Conservation (phyloP, 2,329 filamentous ascomycete species). For the Aspergillaceae sp. region DNA sequence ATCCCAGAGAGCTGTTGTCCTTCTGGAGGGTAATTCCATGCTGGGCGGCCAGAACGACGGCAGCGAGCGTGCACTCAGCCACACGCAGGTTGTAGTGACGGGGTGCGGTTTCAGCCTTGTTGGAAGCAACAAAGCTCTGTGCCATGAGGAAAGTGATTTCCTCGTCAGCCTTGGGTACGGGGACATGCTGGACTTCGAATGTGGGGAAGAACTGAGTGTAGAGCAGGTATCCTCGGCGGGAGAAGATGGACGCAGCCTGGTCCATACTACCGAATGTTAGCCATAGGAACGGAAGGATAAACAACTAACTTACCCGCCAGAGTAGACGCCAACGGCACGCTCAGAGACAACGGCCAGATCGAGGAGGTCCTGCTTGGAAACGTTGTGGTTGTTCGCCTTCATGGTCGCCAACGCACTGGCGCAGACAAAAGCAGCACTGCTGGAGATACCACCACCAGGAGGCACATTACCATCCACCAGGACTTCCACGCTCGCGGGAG, state of each 20-base stretch:
- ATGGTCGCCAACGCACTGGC: conserved; percentile 82
- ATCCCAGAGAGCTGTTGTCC: conserved; percentile 74
- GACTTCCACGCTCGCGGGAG: conserved; percentile 71
- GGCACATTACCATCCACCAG: conserved; percentile 88
- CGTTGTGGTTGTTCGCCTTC: conserved; percentile 69
- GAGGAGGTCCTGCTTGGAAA: conserved; percentile 86
- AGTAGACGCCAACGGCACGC: conserved; percentile 89
- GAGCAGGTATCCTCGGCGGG: conserved; percentile 72
- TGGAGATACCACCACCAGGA: conserved; percentile 82
- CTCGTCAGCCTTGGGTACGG: conserved; percentile 70
- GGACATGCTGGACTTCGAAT: conserved; percentile 66
- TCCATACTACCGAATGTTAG: conserved; percentile 62
- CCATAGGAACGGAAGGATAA: conserved; percentile 15
- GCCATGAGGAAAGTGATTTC: conserved; percentile 88
- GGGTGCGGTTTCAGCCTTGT: conserved; percentile 89
- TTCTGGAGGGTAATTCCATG: conserved; percentile 57
- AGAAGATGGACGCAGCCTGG: conserved; percentile 92
- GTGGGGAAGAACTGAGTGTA: conserved; percentile 82
- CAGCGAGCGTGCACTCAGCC: conserved; percentile 87
- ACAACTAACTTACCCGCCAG: conserved; percentile 60
- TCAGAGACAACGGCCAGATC: conserved; percentile 93
- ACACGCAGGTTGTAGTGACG: conserved; percentile 96
- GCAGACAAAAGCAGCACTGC: conserved; percentile 88
- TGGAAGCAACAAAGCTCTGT: conserved; percentile 85
- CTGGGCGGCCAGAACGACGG: conserved; percentile 55